Base-by-base conservation (phyloP, 768 basidiomycete species). In the Collybia sordida region DNA sequence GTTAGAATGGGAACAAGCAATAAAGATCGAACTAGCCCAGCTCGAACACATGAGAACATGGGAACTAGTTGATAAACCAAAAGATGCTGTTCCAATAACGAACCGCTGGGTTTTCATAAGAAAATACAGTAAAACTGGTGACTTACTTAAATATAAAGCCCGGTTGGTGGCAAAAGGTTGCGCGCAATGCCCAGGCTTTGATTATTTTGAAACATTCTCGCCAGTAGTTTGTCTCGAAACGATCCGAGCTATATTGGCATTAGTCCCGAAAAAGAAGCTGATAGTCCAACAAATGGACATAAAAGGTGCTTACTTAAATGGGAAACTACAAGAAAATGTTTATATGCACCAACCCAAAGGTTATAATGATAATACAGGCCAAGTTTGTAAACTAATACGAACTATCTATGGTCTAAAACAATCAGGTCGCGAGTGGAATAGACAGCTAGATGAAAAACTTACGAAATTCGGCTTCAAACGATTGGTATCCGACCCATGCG, bases 181-280 rank as follows among this genome's bases (percentile, higher is more conserved):
- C 54, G 53, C 59, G 18, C 72, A 75, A 51, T 51, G 58, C 1
- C 61, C 61, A 14, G 69, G 71, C 3, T 40, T 63, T 17, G 69
- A 72, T 48, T 72, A 57, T 56, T 50, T 53, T 22, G 61, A 66
- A 14, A 64, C 64, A 4, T 62, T 54, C 39, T 42, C 63, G 2
- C 62, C 62, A 6, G 46, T 54, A 6, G 43, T 50, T 19, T 35
- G 44, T 14, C 43, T 56, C 12, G 58, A 50, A 28, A 48, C 49
- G 6, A 22, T 60, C 11, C 40, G 55, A 23, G 46, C 45, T 2
- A 31, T 57, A 50, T 51, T 72, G 43, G 58, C 64, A 0, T 56
- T 71, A 2, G 60, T 61, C n/a, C 45, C 58, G 14, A 25, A 22
- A 11, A 23, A 34, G 7, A 35, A 50, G 2, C 36, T 27, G 18